Base-by-base conservation (phyloP, 345 rosid species). In the Leavenworthia alabamica region DNA sequence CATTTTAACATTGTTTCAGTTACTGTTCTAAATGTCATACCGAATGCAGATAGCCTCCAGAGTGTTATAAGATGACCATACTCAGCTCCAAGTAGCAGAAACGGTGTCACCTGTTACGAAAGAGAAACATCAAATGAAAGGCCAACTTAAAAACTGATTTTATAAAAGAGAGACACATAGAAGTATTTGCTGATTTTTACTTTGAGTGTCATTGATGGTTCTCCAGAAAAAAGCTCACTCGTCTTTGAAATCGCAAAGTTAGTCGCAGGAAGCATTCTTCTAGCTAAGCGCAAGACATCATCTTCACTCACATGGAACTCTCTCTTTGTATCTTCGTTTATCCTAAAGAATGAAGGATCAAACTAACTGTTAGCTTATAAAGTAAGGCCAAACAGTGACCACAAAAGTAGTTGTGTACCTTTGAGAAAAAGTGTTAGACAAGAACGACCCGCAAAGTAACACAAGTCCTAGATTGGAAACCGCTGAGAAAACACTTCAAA, bases 181-280 rank as follows among this genome's bases (percentile, higher is more conserved):
- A n/a, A 6, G 31, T 17, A 28, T 12, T 3, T 15, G 22, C n/a
- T 0, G 14, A 35, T 5, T 3, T 20, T 64, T 79, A 92, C 98
- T 77, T 86, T 89, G 60, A 92, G 91, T 60, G 98, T 92, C 88
- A 74, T 86, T 36, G 86, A 81, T 47, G 98, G 97, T 67, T 92
- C 95, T 47, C 97, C 98, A 1, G 97, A 89, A 80, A 92, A 92
- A 16, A 92, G 80, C 72, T 78, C 79, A 60, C 79, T 78, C 9
- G 75, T 75, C 83, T 69, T 83, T 5, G 78, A 81, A 74, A 86
- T 89, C 12, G 75, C 81, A 56, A 92, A 82, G 84, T 92, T 92
- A 23, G 83, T 48, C 3, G 84, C 83, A 1, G 97, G 98, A 64
- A 89, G 98, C 24, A 85, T 54, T 44, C 79, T 53, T 71, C 82